Conservation (phyloP, 1,284 basidiomycete genomes). For the Malassezia caprae region DNA sequence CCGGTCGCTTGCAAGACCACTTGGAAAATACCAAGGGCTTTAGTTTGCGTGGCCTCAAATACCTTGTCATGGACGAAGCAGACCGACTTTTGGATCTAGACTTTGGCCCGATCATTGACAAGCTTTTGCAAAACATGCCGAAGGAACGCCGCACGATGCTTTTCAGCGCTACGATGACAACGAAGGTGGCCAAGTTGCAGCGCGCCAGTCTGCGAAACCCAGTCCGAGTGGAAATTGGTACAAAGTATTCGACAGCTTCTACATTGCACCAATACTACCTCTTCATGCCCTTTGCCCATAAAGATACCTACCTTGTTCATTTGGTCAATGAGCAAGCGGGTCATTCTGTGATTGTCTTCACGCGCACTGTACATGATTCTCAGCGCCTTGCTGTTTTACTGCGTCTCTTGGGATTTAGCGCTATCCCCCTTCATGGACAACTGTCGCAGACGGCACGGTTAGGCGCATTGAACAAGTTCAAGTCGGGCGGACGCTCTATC, state of each 20-base stretch:
- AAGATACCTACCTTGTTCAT: constrained; percentile 84
- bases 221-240: constrained; percentile 77
- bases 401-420: constrained; percentile 81
- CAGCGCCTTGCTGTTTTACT: constrained; percentile 80
- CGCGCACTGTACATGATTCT: constrained; percentile 86
- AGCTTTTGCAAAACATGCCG: constrained; percentile 88
- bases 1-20: constrained; percentile 88
- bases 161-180: constrained; percentile 99
- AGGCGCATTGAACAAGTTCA: constrained; percentile 92
- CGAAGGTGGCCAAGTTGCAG: constrained; percentile 93
- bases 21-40: constrained; percentile 98
- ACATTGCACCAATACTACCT: constrained; percentile 93
- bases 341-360: constrained; percentile 92
- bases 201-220: constrained; percentile 90
- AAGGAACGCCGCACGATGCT: constrained; percentile 89
- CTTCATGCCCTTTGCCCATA: constrained; percentile 81
- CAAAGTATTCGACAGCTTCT: constrained; percentile 95
- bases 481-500: constrained; percentile 79
- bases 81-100: constrained; percentile 94
- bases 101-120: constrained; percentile 92
- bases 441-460: constrained; percentile 84
- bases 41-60: constrained; percentile 73
- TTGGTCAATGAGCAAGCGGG: constrained; percentile 79
- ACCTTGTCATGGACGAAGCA: constrained; percentile 92
- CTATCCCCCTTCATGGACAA: constrained; percentile 91